These are phyloP conservation scores for Cryptococcus sp. DNA, from an alignment of 1,284 basidiomycete species.

Conservation along the genomic window DNA sequence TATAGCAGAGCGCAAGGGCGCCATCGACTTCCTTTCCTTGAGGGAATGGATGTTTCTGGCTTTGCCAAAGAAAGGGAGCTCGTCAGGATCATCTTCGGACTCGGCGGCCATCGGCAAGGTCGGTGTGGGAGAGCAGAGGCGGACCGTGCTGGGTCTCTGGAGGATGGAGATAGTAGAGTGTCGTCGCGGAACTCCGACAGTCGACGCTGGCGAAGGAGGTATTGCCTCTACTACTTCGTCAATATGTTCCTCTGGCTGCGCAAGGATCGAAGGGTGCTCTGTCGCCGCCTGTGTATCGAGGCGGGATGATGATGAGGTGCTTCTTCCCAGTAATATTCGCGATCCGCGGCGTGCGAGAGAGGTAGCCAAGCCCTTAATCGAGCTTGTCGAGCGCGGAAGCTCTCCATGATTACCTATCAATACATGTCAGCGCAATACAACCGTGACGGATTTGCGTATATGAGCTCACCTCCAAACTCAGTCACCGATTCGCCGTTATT, in stretches of 20 bases:
- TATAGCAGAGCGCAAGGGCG: conserved; percentile 22
- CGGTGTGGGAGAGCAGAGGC: conserved; percentile 37
- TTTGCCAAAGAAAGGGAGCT: conserved; percentile 37
- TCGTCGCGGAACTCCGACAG: conserved; percentile 43
- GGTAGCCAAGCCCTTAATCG: conserved; percentile 24
- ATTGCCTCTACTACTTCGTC: conserved; percentile 22
- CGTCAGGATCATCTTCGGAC: conserved; percentile 23
- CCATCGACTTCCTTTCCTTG: conserved; percentile 40
- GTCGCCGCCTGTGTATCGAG: not conserved
- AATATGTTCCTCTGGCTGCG: conserved; percentile 8
- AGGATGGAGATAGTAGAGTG: conserved; percentile 35
- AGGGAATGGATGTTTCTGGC: conserved; percentile 26
- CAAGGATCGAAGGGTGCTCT: not conserved
- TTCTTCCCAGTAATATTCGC: conserved; percentile 16
- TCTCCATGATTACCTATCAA: conserved; percentile 7
- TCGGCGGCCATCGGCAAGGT: conserved; percentile 1
- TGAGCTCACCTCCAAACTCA: conserved; percentile 34
- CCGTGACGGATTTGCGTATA: not conserved
- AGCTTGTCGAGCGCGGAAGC: conserved; percentile 16
- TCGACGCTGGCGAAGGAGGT: conserved; percentile 45
- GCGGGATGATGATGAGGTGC: conserved; percentile 12
- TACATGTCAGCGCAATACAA: not conserved
- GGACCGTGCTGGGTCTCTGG: conserved; percentile 42
- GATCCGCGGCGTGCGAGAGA: conserved; percentile 24
- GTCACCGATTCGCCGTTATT: conserved; percentile 40